Percentiles rank a stretch among this genome's conserved stretches.
Evolutionary conservation across 2,329 filamentous ascomycete genomes (phyloP).

Genomic region (Geoglossum cookeanum): DNA sequence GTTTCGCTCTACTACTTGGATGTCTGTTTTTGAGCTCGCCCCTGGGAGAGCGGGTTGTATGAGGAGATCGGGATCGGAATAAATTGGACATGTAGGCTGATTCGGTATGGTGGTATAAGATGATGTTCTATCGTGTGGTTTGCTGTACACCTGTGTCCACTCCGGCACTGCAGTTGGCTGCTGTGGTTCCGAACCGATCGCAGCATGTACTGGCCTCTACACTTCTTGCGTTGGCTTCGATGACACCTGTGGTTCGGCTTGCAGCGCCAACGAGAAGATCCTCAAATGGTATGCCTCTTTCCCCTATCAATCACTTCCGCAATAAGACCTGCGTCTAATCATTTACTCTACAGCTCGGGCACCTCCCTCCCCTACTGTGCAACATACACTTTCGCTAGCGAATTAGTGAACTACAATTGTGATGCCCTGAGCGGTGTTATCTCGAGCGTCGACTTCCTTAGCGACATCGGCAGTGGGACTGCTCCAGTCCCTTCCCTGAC

Average conservation of each 20-base stretch:
- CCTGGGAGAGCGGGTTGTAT: no score
- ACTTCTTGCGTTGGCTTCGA: constrained; percentile 8
- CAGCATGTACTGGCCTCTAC: constrained; percentile 8
- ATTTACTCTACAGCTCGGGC: constrained; percentile 3
- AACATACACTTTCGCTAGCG: constrained; percentile 7
- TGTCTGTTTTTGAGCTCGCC: neutral
- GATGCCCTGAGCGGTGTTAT: neutral
- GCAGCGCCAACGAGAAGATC: constrained; percentile 6
- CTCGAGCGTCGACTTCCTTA: constrained; percentile 6
- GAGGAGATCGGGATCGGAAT: neutral
- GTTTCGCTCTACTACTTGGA: neutral
- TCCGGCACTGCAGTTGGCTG: constrained; percentile 8
- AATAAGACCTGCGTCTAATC: neutral
- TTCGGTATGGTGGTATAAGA: neutral
- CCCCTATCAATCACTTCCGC: neutral
- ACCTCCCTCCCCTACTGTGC: constrained; percentile 7
- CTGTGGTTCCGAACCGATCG: constrained; percentile 6
- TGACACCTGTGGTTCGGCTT: constrained; percentile 7
- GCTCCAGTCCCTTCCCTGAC: constrained; percentile 36
- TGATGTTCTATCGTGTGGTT: constrained; percentile 8
- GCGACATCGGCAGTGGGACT: constrained; percentile 16
- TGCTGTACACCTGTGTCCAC: constrained; percentile 8
- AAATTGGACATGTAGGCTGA: neutral
- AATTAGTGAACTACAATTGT: constrained; percentile 7
- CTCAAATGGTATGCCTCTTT: constrained; percentile 7